Conservation (phyloP, 306 rosid genomes). For the Prunus persica region DNA sequence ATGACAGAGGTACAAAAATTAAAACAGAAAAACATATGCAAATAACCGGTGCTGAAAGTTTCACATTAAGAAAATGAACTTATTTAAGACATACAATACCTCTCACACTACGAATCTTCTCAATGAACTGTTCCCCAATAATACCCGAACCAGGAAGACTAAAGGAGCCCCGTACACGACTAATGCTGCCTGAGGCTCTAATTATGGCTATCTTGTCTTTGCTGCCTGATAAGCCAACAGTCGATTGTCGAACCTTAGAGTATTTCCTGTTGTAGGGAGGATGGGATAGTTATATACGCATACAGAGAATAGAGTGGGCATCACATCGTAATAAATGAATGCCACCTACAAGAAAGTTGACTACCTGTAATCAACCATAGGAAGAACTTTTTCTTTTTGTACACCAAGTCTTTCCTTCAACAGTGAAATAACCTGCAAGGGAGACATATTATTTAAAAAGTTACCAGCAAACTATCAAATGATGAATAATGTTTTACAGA, state of each 20-base stretch:
- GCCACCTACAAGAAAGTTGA: slow-evolving; percentile 14
- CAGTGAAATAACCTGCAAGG: slow-evolving; percentile 66
- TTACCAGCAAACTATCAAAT: slow-evolving; percentile 8
- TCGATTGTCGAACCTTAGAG: slow-evolving; percentile 69
- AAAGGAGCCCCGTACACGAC: slow-evolving; percentile 54
- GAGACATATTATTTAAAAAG: slow-evolving; percentile 14
- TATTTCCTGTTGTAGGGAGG: slow-evolving; percentile 56
- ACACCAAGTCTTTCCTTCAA: slow-evolving; percentile 73
- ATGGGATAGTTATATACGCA: slow-evolving; percentile 4
- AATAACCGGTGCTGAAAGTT: not conserved
- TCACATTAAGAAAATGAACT: slow-evolving; percentile 18
- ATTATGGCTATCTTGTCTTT: slow-evolving; percentile 81
- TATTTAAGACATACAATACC: slow-evolving; percentile 45
- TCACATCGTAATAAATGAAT: slow-evolving; percentile 17
- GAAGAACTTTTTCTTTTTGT: slow-evolving; percentile 46
- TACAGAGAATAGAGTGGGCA: not conserved
- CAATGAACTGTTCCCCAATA: slow-evolving; percentile 79
- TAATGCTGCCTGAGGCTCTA: slow-evolving; percentile 93
- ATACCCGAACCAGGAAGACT: slow-evolving; percentile 64
- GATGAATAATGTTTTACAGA: slow-evolving; percentile 1
- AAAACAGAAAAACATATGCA: not conserved
- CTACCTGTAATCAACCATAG: slow-evolving; percentile 83
- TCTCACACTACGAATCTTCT: slow-evolving; percentile 81
- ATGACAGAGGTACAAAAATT: slow-evolving; percentile 3
- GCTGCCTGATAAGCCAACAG: slow-evolving; percentile 79